Evolutionary conservation across 768 basidiomycete species (phyloP), one percentile per base, ranked within the genome.

Genomic region (Tylopilus sp.): DNA sequence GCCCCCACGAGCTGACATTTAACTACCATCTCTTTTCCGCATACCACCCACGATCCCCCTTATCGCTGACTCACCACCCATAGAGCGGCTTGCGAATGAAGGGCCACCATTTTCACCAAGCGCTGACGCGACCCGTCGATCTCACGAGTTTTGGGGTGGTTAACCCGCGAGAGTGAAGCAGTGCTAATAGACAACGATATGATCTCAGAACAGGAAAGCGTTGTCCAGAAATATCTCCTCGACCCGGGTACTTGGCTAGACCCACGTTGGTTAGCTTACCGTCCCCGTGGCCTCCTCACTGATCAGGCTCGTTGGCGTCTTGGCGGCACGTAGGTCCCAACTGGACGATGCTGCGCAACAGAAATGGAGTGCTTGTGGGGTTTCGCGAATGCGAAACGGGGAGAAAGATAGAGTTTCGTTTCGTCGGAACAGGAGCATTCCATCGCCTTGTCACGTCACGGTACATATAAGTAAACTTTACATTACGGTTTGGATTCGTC

Each of bases 131-230:
- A 17, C 41, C 48, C 21, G 43, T 21, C 47, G 45, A 63, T 66
- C 62, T 41, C 63, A 67, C 59, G 63, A 31, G 37, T 48, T 29
- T 45, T 46, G 25, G 43, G 55, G 57, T 40, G 43, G 64, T 51
- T 62, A 58, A 64, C 58, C 55, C 53, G 55, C 53, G 55, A 44
- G 40, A 45, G 51, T 46, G 53, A 42, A 55, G 31, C 19, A 37
- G 51, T 48, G 62, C 42, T 21, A 53, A 52, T 59, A 67, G 28
- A 50, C 62, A 64, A 64, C 45, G 55, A 60, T 70, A 62, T 8
- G 24, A 50, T 26, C 26, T 50, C 48, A 26, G 48, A 48, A 56
- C 4, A 25, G 51, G 55, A 46, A 57, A 40, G 17, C 3, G 4
- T 47, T 28, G 50, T 50, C 45, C 50, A 38, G 45, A 4, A 7